Evolutionary conservation across 2,329 filamentous ascomycete genomes (phyloP).

Genomic region (Fusarium nisikadoi): DNA sequence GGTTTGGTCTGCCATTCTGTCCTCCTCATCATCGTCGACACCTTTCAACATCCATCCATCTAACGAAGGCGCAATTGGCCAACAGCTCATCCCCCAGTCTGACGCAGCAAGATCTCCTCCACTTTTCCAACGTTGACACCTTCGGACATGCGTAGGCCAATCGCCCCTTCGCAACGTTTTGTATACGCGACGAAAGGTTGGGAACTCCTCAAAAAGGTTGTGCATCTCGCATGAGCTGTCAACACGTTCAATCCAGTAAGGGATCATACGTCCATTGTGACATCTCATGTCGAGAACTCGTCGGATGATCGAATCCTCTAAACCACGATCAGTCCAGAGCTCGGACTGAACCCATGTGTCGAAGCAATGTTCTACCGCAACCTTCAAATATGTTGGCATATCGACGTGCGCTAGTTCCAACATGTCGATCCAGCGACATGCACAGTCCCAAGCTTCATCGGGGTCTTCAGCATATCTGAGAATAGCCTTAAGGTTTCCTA

Average conservation of each 20-base stretch:
- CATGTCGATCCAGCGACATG: background rate
- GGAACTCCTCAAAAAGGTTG: background rate
- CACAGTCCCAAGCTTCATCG: background rate
- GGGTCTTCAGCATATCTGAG: rapidly evolving
- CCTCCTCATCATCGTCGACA: too few relatives aligned
- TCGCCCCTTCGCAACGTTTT: too few relatives aligned
- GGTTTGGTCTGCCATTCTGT: too few relatives aligned
- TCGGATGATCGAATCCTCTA: background rate
- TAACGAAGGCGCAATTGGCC: too few relatives aligned
- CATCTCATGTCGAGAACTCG: rapidly evolving
- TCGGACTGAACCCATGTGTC: rapidly evolving
- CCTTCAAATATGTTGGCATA: rapidly evolving
- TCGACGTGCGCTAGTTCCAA: background rate
- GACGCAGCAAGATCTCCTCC: too few relatives aligned
- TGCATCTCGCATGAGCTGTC: rapidly evolving
- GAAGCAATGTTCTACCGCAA: rapidly evolving
- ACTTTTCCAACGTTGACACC: too few relatives aligned
- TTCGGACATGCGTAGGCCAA: too few relatives aligned
- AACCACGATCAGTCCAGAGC: too few relatives aligned
- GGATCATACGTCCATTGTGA: background rate
- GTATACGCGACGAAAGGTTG: too few relatives aligned
- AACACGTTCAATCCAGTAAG: rapidly evolving
- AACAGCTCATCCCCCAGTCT: too few relatives aligned
- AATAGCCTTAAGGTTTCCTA: rapidly evolving
- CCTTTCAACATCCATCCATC: too few relatives aligned